Conservation (phyloP, 2,329 filamentous ascomycete genomes). For the Colletotrichum brevisporum region DNA sequence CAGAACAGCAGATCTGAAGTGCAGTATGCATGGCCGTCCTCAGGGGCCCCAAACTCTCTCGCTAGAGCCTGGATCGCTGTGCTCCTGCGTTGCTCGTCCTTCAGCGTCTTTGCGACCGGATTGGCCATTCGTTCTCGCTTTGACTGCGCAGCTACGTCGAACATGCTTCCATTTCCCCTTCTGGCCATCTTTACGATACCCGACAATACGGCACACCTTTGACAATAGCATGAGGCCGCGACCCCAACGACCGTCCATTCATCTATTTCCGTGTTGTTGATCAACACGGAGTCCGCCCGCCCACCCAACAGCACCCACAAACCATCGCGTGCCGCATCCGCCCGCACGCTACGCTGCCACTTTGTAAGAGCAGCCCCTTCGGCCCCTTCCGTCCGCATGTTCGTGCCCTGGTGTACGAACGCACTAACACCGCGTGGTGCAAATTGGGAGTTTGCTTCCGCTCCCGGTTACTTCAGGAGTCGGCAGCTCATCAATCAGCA, state of each 20-base stretch:
- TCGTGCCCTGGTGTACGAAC: constrained; percentile 8
- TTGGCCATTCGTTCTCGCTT: constrained; percentile 27
- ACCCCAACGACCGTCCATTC: constrained; percentile 17
- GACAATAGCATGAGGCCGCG: constrained; percentile 21
- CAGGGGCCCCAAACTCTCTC: constrained; percentile 32
- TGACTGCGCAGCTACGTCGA: constrained; percentile 27
- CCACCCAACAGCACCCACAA: background rate
- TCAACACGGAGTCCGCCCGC: constrained; percentile 18
- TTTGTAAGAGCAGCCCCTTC: constrained; percentile 11
- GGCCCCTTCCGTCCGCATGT: constrained; percentile 23
- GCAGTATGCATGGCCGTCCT: constrained; percentile 18
- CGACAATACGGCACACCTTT: constrained; percentile 24
- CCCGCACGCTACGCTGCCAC: background rate
- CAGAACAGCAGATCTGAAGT: constrained; percentile 15
- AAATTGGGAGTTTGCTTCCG: background rate
- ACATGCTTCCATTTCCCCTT: constrained; percentile 34
- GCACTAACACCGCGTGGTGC: background rate
- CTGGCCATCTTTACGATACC: constrained; percentile 31
- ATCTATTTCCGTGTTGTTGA: constrained; percentile 21
- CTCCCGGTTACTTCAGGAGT: background rate
- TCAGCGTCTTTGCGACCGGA: background rate
- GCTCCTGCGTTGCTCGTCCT: background rate
- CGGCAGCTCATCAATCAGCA: constrained; percentile 38
- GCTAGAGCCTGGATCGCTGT: constrained; percentile 27
- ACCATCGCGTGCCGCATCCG: background rate